Conservation (phyloP, 306 rosid genomes). For the Sophora flavescens region DNA sequence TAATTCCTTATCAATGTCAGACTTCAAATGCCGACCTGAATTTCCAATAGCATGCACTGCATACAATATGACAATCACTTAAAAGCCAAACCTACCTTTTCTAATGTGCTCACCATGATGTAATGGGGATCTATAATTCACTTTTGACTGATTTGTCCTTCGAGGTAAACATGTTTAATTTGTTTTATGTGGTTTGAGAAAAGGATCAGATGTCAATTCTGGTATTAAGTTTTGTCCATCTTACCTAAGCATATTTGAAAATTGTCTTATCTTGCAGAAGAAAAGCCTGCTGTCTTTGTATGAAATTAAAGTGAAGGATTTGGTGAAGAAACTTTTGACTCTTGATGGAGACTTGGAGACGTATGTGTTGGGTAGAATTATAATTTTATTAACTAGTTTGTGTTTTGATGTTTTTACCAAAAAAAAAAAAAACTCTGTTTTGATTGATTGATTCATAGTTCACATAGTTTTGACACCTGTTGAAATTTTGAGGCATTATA, state of each 20-base stretch:
- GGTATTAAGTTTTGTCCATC: constrained; percentile 27
- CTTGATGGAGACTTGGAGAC: constrained; percentile 70
- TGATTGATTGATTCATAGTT: constrained; percentile 9
- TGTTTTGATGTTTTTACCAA: neutral
- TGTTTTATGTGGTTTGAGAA: constrained; percentile 21
- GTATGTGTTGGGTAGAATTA: constrained; percentile 58
- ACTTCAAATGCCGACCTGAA: neutral
- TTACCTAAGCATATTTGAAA: constrained; percentile 44
- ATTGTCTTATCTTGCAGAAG: constrained; percentile 69
- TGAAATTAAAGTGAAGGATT: constrained; percentile 74
- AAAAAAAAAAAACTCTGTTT: neutral
- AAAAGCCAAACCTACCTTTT: constrained; percentile 26
- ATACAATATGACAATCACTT: constrained; percentile 8
- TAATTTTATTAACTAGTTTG: constrained; percentile 20
- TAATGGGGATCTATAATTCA: constrained; percentile 4
- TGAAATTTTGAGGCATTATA: constrained; percentile 23
- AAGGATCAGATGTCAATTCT: constrained; percentile 36
- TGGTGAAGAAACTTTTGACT: constrained; percentile 75
- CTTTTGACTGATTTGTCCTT: constrained; percentile 35
- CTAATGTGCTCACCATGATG: constrained; percentile 28
- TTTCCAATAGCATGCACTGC: neutral
- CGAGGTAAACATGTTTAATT: constrained; percentile 11
- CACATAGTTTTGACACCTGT: constrained; percentile 7
- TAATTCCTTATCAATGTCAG: neutral
- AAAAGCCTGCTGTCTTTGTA: constrained; percentile 73